Conservation (phyloP, 2,329 filamentous ascomycete species). For the Lachnellula occidentalis region DNA sequence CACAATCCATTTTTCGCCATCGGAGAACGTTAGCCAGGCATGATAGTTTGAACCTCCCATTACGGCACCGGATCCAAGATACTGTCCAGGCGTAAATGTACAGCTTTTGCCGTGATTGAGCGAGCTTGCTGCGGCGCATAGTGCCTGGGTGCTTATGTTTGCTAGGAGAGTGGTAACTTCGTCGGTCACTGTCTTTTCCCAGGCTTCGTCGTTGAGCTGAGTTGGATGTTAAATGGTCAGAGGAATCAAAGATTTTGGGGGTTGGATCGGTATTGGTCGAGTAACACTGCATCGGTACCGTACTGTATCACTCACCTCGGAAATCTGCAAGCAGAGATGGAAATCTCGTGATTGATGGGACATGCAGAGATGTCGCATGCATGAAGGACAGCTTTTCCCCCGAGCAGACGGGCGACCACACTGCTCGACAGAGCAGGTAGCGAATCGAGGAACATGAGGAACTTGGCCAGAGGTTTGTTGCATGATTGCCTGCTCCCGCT, state of each 20-base stretch:
- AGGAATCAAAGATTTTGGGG: neutral
- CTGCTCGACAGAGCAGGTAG: neutral
- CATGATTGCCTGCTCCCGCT: neutral
- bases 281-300: neutral
- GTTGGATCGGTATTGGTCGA: neutral
- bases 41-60: conserved; percentile 1
- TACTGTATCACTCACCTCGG: neutral
- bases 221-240: neutral
- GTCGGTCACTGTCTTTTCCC: neutral
- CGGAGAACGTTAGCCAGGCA: neutral
- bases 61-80: neutral
- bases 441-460: neutral
- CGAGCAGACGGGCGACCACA: neutral
- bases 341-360: neutral
- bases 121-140: neutral
- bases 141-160: neutral
- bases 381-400: neutral
- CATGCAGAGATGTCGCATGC: neutral
- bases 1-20: neutral
- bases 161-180: neutral
- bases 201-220: neutral
- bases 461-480: neutral
- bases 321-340: neutral
- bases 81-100: neutral
- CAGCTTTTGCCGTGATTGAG: neutral